Evolutionary conservation across 768 basidiomycete species (phyloP).

Genomic region (Suillus variegatus): DNA sequence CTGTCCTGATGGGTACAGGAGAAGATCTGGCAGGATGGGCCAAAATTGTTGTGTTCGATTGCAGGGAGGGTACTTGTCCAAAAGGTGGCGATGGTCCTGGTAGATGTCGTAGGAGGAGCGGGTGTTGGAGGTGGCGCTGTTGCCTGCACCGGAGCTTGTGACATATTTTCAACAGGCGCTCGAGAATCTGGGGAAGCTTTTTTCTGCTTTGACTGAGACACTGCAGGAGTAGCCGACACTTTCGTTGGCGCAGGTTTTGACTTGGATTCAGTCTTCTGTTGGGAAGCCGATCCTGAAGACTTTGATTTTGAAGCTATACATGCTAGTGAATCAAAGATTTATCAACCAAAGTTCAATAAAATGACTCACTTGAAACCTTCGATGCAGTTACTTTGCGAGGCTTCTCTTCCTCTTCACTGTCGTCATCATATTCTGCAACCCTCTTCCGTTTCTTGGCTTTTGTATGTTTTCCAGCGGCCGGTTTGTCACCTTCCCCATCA

Average conservation of each 20-base stretch:
- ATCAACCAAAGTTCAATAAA: background rate
- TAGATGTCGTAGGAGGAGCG: background rate
- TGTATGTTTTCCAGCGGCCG: conserved; percentile 15
- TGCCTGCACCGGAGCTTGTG: background rate
- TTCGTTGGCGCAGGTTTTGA: background rate
- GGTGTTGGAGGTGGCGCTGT: conserved; percentile 6
- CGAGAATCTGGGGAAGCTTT: background rate
- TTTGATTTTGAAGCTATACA: conserved; percentile 4
- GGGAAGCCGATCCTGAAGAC: background rate
- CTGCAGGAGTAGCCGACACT: background rate
- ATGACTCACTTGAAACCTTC: conserved; percentile 12
- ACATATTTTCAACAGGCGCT: background rate
- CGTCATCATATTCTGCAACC: conserved; percentile 17
- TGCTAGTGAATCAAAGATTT: background rate
- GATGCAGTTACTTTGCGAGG: conserved; percentile 17
- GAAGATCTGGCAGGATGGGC: background rate
- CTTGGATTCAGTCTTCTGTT: background rate
- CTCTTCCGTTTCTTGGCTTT: conserved; percentile 31
- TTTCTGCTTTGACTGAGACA: no score
- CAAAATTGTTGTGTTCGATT: background rate
- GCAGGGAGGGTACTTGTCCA: background rate
- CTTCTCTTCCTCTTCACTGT: conserved; percentile 24
- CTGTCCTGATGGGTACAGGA: background rate
- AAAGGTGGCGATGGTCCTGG: background rate
- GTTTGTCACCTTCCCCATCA: conserved; percentile 33